Percentiles rank a stretch among this genome's conserved stretches.
Conservation (phyloP, 2,329 filamentous ascomycete species). For the Talaromyces sp. region DNA sequence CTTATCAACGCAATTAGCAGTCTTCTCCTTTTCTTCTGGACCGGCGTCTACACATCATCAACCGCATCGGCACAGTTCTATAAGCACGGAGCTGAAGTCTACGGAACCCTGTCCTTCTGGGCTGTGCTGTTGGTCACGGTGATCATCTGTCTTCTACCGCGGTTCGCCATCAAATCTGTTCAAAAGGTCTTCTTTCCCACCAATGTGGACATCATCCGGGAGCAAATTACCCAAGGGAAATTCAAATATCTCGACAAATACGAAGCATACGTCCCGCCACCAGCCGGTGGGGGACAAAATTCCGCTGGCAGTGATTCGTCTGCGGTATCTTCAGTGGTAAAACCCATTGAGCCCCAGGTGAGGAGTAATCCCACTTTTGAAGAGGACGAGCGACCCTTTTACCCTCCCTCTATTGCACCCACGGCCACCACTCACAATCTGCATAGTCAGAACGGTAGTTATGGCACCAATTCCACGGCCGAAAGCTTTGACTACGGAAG, state of each 20-base stretch:
- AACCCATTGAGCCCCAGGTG: conserved; percentile 53
- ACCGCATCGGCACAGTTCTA: conserved; percentile 61
- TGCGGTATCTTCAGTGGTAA: conserved; percentile 34
- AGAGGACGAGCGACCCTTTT: conserved; percentile 87
- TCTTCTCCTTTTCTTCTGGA: conserved; percentile 91
- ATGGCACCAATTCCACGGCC: conserved; percentile 80
- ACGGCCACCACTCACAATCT: conserved; percentile 74
- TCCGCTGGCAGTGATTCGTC: conserved; percentile 30
- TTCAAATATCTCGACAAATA: conserved; percentile 63
- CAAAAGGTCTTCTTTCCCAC: conserved; percentile 93
- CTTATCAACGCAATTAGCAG: conserved; percentile 77
- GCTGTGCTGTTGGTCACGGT: conserved; percentile 71
- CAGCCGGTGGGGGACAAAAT: conserved; percentile 3
- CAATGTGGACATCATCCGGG: conserved; percentile 92
- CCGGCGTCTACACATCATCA: conserved; percentile 72
- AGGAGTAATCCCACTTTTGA: conserved; percentile 61
- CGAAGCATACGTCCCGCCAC: conserved; percentile 47
- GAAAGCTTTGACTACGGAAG: conserved; percentile 39
- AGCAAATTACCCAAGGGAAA: conserved; percentile 77
- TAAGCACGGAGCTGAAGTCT: conserved; percentile 70
- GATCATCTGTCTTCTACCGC: conserved; percentile 75
- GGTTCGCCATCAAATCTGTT: conserved; percentile 76
- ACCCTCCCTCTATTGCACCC: conserved; percentile 78
- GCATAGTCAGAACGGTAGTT: conserved; percentile 82
- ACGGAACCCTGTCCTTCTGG: conserved; percentile 81